Base-by-base conservation (phyloP, 345 rosid species). In the Salix purpurea region DNA sequence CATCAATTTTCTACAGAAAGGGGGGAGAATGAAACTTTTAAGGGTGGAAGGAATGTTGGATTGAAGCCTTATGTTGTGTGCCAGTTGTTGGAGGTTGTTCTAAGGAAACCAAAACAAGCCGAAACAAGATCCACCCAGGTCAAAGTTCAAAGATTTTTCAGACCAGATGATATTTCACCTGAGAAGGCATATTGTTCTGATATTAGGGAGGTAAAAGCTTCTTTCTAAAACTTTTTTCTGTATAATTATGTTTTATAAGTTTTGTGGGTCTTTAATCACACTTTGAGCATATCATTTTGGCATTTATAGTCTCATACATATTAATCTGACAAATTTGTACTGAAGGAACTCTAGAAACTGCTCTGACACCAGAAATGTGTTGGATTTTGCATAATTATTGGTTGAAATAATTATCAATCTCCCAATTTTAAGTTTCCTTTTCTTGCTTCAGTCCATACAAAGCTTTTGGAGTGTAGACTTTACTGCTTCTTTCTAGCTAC, bases 161-260 rank as follows among this genome's bases (percentile, higher is more conserved):
- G 84, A 74, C 84, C 84, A 56, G 84, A 78, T 42, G 84, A 82
- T 70, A 70, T 82, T 42, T 77, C 84, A 54, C 28, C 76, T 9
- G 84, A 82, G 70, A 82, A 82, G 69, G 81, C 84, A 15, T 78
- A 82, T 74, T 30, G 36, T 67, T 78, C 84, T 26, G 84, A 82
- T 28, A 74, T 82, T 46, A 78, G 81, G 10, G 84, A 82, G 81
- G 84, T 82, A 73, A 64, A 12, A 13, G 50, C 21, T 16, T 16
- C 50, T 30, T 40, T 42, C 11, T 34, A 11, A 39, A 74, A 34
- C n/a, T 6, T 30, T 26, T 37, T 76, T 1, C 15, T 34, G 30
- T 19, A 9, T 44, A 26, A 11, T 37, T 60, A 12, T 52, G 5
- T 13, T 13, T 23, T 48, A 24, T 71, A 16, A 42, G 61, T 3